phyloP scores from a whole-genome alignment of 2,329 filamentous ascomycete genomes.

The Pochonia chlamydosporia region DNA sequence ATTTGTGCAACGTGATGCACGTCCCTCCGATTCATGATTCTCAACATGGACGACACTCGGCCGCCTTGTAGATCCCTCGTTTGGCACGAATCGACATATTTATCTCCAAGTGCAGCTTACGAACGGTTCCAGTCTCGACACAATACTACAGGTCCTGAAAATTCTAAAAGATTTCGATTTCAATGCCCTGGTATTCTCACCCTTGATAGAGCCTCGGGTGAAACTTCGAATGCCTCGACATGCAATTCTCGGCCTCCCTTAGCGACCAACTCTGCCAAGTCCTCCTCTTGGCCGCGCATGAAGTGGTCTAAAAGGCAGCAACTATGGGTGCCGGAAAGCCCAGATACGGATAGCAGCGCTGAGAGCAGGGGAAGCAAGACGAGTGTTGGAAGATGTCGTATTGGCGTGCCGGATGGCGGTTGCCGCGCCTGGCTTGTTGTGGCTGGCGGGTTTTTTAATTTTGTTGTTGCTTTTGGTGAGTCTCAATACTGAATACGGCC shows the following conservation, averaged over 20 bases:
- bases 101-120: not conserved
- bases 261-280: not conserved
- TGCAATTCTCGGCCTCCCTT: no score
- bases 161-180: no score
- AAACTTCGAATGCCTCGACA: no score
- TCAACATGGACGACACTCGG: not conserved
- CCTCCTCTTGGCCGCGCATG: not conserved
- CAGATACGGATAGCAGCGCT: not conserved
- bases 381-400: not conserved
- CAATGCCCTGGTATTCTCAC: no score
- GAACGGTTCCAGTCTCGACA: not conserved
- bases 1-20: no score
- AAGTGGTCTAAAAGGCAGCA: not conserved
- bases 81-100: not conserved
- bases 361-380: not conserved
- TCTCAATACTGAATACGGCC: not conserved
- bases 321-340: not conserved
- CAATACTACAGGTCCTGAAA: not conserved
- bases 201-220: not conserved
- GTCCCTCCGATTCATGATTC: no score
- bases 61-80: not conserved
- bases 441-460: slow-evolving; percentile 23
- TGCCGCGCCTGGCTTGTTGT: slow-evolving; percentile 25
- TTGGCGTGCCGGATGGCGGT: slow-evolving; percentile 18
- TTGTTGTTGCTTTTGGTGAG: slow-evolving; percentile 22